phyloP scores from a whole-genome alignment of 257 asterid genomes.

The Solanum etuberosum region DNA sequence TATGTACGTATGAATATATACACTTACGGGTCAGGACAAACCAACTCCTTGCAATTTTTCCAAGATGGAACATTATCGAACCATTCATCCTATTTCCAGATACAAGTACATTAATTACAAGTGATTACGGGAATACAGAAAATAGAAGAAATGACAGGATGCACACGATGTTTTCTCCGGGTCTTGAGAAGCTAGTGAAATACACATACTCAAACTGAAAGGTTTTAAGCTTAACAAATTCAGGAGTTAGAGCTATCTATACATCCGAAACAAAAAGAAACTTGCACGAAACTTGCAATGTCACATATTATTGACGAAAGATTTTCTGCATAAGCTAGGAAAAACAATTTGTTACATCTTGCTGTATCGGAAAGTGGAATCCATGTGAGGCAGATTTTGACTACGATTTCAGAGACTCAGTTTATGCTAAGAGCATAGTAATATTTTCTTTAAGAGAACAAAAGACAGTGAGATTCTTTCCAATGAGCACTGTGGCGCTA shows the following conservation, averaged over 20 bases:
- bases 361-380: neutral
- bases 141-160: neutral
- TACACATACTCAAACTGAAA: neutral
- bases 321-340: neutral
- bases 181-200: neutral
- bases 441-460: neutral
- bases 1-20: neutral
- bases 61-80: conserved; percentile 22
- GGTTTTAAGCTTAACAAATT: neutral
- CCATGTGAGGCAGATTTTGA: neutral
- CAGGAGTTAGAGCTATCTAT: neutral
- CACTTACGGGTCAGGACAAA: conserved; percentile 85
- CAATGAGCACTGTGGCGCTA: neutral
- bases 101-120: neutral
- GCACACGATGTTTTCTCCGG: neutral
- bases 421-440: neutral
- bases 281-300: neutral
- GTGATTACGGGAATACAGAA: neutral
- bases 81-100: conserved; percentile 33
- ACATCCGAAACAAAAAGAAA: neutral
- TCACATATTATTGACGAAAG: neutral
- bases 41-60: conserved; percentile 49
- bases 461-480: neutral
- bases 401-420: neutral
- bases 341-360: neutral